Percentiles rank a stretch among this genome's conserved stretches.
Evolutionary conservation across 495 filamentous ascomycete genomes (phyloP).

Genomic region (Acidomyces sp.): DNA sequence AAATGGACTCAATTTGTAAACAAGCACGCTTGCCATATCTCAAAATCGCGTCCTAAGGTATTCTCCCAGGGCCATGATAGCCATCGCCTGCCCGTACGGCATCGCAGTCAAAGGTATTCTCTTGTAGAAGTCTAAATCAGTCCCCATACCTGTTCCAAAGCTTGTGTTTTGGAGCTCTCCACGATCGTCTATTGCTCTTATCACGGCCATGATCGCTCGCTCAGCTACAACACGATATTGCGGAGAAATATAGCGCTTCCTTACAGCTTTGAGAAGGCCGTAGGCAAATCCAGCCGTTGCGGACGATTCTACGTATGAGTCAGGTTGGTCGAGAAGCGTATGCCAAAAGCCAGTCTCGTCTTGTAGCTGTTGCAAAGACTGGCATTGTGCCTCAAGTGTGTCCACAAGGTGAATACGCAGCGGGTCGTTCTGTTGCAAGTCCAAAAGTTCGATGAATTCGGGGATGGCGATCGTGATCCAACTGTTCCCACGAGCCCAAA

Average conservation of each 20-base stretch:
- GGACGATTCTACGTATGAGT: constrained; percentile 52
- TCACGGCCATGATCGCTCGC: constrained; percentile 46
- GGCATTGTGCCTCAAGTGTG: constrained; percentile 47
- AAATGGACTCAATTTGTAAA: too few relatives aligned
- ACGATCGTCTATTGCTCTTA: constrained; percentile 43
- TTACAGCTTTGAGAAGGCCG: constrained; percentile 55
- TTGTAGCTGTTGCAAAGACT: constrained; percentile 45
- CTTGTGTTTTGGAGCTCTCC: constrained; percentile 57
- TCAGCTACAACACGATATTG: constrained; percentile 40
- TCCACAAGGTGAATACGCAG: constrained; percentile 47
- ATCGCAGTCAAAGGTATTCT: constrained; percentile 56
- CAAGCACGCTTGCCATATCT: too few relatives aligned
- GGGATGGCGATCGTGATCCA: constrained; percentile 67
- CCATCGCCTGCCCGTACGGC: constrained; percentile 71
- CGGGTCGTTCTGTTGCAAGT: constrained; percentile 41
- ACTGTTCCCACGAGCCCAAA: constrained; percentile 54
- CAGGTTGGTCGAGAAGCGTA: constrained; percentile 49
- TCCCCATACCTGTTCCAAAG: constrained; percentile 63
- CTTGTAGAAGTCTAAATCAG: constrained; percentile 53
- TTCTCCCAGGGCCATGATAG: constrained; percentile 57
- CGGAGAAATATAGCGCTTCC: constrained; percentile 50
- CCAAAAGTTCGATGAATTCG: constrained; percentile 55
- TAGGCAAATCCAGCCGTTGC: constrained; percentile 66
- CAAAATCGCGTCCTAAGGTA: constrained; percentile 48
- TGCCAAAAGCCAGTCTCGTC: constrained; percentile 47